Percentiles rank a stretch among this genome's conserved stretches.
phyloP scores from a whole-genome alignment of 257 asterid species.

The Eucommia ulmoides region DNA sequence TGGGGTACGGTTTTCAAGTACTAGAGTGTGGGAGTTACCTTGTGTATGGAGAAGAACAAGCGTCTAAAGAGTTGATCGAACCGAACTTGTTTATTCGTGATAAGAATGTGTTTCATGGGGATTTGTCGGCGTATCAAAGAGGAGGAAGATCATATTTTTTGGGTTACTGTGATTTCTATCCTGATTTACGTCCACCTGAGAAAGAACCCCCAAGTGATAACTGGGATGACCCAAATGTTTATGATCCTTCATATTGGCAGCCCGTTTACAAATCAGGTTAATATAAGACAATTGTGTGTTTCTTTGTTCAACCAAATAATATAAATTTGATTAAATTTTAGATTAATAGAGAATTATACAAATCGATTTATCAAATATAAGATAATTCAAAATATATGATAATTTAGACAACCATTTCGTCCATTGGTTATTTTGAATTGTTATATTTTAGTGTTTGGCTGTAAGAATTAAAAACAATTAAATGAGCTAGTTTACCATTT shows the following conservation, averaged over 20 bases:
- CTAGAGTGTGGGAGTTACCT: constrained; percentile 4
- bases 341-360: background rate
- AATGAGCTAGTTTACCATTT: too few relatives aligned
- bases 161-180: background rate
- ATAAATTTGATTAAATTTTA: too few relatives aligned
- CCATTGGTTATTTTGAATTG: background rate
- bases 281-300: too few relatives aligned
- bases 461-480: too few relatives aligned
- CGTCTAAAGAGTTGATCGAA: background rate
- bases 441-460: too few relatives aligned
- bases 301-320: too few relatives aligned
- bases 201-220: background rate
- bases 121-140: constrained; percentile 4
- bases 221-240: background rate
- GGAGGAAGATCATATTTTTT: background rate
- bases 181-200: background rate
- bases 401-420: too few relatives aligned
- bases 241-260: background rate
- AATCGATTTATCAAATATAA: background rate
- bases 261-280: background rate
- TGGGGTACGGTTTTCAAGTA: background rate
- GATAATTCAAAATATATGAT: background rate
- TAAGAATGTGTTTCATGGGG: constrained; percentile 1
- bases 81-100: background rate
- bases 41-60: background rate